Evolutionary conservation across 2,329 filamentous ascomycete species (phyloP).

Genomic region (Aureobasidium sp.): DNA sequence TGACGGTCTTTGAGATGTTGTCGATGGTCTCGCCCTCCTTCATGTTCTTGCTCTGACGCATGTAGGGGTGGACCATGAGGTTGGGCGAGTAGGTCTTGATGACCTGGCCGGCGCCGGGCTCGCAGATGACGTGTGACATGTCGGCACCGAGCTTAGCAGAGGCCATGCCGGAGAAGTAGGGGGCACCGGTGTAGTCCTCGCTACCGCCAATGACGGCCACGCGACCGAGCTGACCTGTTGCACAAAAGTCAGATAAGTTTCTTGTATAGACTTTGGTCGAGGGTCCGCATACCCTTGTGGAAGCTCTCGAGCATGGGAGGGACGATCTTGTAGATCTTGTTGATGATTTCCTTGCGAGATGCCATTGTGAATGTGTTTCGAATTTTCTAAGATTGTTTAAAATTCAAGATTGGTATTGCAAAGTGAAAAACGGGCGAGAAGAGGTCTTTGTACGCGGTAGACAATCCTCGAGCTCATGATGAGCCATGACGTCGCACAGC

Average conservation of each 20-base stretch:
- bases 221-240: constrained; percentile 76
- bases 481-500: constrained; percentile 1
- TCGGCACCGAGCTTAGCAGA: constrained; percentile 85
- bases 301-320: constrained; percentile 93
- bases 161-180: constrained; percentile 97
- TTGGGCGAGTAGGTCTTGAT: constrained; percentile 98
- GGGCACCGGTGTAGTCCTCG: constrained; percentile 92
- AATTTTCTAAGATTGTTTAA: neutral
- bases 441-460: neutral
- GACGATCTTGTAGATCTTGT: constrained; percentile 79
- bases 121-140: constrained; percentile 95
- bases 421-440: neutral
- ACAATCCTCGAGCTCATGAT: constrained; percentile 5
- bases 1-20: constrained; percentile 60
- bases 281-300: constrained; percentile 67
- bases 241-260: neutral
- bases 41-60: constrained; percentile 66
- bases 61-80: constrained; percentile 94
- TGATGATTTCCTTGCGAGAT: constrained; percentile 66
- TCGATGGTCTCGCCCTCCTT: constrained; percentile 51
- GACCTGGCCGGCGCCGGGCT: constrained; percentile 71
- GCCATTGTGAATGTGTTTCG: constrained; percentile 31
- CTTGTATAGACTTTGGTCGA: neutral
- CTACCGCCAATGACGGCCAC: constrained; percentile 92
- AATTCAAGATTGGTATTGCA: neutral